Evolutionary conservation across 345 rosid species (phyloP).

Genomic region (Aegle marmelos): DNA sequence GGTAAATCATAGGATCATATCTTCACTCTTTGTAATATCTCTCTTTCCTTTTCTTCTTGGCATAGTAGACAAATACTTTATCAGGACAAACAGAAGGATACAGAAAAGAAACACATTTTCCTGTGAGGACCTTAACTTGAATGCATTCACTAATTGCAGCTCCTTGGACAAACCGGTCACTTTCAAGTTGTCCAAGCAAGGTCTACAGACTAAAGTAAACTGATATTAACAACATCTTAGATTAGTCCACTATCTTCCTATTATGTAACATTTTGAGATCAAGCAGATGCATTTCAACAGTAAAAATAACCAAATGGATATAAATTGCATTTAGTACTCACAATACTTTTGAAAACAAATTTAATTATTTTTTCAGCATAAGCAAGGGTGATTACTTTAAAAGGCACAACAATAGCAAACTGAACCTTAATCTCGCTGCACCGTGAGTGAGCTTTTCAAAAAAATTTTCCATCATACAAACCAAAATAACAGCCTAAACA

Average conservation of each 20-base stretch:
- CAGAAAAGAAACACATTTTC: neutral
- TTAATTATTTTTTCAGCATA: neutral
- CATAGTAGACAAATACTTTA: neutral
- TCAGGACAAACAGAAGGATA: neutral
- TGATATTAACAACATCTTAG: neutral
- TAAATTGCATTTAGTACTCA: neutral
- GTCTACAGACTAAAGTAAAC: neutral
- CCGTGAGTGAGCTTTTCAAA: neutral
- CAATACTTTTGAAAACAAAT: neutral
- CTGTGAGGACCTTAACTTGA: neutral
- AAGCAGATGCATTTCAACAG: neutral
- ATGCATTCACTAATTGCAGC: neutral
- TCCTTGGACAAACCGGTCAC: neutral
- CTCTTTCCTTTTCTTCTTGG: neutral
- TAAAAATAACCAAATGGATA: neutral
- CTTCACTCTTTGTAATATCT: neutral
- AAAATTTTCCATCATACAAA: neutral
- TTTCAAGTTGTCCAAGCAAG: neutral
- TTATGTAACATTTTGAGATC: neutral
- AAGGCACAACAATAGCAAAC: neutral
- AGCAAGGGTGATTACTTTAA: too few species aligned
- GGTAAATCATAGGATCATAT: neutral
- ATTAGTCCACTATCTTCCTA: neutral
- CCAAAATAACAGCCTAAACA: conserved; percentile 2
- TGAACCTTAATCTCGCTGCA: neutral